These are phyloP conservation scores for Cyanophora paradoxa DNA, from an alignment of 78 protist species.

Conservation along the genomic window DNA sequence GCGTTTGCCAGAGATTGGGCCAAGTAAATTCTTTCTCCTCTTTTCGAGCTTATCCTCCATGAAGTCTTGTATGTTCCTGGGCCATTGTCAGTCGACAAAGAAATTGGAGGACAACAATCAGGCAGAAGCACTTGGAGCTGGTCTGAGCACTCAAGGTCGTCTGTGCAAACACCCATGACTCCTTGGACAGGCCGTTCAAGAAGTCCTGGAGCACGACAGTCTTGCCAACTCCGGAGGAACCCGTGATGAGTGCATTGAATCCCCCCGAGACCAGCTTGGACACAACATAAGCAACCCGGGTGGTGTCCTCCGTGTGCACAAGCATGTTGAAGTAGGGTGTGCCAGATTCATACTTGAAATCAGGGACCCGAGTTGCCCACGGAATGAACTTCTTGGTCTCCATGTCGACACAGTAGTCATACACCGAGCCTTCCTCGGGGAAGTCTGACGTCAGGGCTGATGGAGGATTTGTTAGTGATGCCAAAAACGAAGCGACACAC, in stretches of 20 bases:
- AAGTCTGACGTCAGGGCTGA: not conserved
- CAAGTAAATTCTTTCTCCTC: slow-evolving; percentile 51
- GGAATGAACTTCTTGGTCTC: not conserved
- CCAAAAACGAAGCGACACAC: not conserved
- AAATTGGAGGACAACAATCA: no score
- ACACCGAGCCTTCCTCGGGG: slow-evolving; percentile 1
- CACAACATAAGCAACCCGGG: slow-evolving; percentile 7
- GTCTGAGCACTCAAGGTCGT: not conserved
- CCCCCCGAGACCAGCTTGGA: slow-evolving; percentile 13
- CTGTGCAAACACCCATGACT: not conserved
- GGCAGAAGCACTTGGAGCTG: no score
- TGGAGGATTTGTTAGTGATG: not conserved
- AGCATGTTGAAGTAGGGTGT: slow-evolving; percentile 31
- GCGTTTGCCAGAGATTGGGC: slow-evolving; percentile 52
- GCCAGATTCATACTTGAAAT: slow-evolving; percentile 6
- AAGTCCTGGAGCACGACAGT: slow-evolving; percentile 36
- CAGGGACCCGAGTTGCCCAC: slow-evolving; percentile 24
- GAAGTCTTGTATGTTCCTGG: slow-evolving; percentile 15
- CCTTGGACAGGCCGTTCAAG: not conserved
- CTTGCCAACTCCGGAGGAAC: slow-evolving; percentile 80
- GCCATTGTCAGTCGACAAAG: no score
- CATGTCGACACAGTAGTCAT: slow-evolving; percentile 15
- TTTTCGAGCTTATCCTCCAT: slow-evolving; percentile 42
- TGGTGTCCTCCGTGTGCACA: slow-evolving; percentile 55
- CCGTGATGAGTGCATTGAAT: slow-evolving; percentile 38